Evolutionary conservation across 1,284 basidiomycete species (phyloP).

Genomic region (Puccinia polysora): DNA sequence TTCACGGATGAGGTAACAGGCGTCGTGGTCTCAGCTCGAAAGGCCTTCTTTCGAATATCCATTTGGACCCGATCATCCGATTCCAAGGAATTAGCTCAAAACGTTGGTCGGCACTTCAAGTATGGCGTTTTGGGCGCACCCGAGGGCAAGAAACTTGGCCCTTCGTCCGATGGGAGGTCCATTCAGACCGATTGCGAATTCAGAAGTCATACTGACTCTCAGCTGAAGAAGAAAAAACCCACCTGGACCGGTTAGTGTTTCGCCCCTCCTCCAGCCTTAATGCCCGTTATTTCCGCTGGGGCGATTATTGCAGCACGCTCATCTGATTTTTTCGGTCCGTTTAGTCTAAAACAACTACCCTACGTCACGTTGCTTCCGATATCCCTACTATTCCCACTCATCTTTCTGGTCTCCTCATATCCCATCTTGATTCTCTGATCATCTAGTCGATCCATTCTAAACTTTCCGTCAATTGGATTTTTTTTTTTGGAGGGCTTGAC

Average conservation of each 20-base stretch:
- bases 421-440: too few species aligned
- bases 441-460: too few species aligned
- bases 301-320: too few species aligned
- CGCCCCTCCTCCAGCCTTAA: not conserved
- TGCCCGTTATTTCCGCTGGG: not conserved
- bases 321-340: not conserved
- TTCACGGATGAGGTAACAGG: conserved; percentile 63
- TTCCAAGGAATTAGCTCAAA: conserved; percentile 59
- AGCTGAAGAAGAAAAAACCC: conserved; percentile 65
- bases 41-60: conserved; percentile 90
- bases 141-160: conserved; percentile 64
- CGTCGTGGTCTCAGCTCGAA: conserved; percentile 88
- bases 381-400: too few species aligned
- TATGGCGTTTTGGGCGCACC: conserved; percentile 74
- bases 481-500: too few species aligned
- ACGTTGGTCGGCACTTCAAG: conserved; percentile 81
- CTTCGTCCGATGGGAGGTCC: conserved; percentile 57
- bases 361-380: too few species aligned
- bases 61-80: conserved; percentile 78
- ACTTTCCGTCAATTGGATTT: too few species aligned
- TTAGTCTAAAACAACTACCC: not conserved
- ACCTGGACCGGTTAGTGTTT: conserved; percentile 7
- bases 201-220: conserved; percentile 85
- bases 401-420: too few species aligned
- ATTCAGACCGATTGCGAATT: conserved; percentile 87